Conservation (phyloP, 306 rosid genomes). For the Sindora glabra region DNA sequence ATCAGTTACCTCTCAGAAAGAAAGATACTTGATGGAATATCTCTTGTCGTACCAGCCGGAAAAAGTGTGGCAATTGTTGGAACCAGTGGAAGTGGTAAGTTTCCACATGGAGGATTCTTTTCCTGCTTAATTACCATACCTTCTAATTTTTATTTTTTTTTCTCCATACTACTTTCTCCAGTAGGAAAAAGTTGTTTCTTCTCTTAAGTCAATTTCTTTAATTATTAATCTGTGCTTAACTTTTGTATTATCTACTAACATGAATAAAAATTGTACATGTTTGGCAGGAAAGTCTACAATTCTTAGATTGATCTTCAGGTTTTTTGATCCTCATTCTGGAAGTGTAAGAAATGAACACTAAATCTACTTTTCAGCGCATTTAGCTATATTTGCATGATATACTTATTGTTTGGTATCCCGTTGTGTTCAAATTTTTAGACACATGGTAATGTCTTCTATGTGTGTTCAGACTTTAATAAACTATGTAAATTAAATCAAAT, state of each 20-base stretch:
- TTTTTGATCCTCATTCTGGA: conserved; percentile 82
- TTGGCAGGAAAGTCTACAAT: conserved; percentile 92
- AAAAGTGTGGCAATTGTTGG: conserved; percentile 99
- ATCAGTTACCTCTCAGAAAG: conserved; percentile 76
- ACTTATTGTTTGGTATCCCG: neutral
- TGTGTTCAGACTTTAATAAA: neutral
- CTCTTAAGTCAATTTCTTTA: neutral
- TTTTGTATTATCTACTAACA: no score
- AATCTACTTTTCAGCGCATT: conserved; percentile 13
- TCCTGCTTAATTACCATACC: conserved; percentile 3
- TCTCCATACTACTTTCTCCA: neutral
- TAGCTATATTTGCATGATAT: conserved; percentile 18
- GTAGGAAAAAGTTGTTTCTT: neutral
- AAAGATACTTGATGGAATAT: conserved; percentile 91
- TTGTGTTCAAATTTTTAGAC: neutral
- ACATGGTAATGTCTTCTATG: neutral
- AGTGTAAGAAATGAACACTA: conserved; percentile 58
- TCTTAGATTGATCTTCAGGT: conserved; percentile 92
- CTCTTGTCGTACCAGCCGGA: conserved; percentile 83
- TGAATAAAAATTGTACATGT: conserved; percentile 24
- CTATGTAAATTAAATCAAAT: neutral
- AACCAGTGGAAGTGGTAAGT: conserved; percentile 98
- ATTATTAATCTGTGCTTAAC: no score
- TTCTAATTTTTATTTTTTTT: neutral
- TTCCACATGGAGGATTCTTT: conserved; percentile 17